Conservation (phyloP, 1,284 basidiomycete species). For the Malassezia brasiliensis region DNA sequence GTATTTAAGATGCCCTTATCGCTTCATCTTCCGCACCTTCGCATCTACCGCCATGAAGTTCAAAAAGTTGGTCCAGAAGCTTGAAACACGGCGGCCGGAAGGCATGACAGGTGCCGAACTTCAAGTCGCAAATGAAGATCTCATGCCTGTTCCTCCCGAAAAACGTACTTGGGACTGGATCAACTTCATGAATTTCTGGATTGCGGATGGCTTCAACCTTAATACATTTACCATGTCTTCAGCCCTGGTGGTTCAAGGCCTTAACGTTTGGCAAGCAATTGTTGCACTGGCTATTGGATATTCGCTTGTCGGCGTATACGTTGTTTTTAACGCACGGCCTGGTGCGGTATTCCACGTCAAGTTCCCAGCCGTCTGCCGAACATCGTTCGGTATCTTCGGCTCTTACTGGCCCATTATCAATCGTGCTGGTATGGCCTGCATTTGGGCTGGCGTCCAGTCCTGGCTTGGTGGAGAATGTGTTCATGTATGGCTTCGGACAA, state of each 20-base stretch:
- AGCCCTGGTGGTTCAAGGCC: constrained; percentile 14
- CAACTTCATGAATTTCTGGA: constrained; percentile 38
- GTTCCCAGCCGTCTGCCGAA: constrained; percentile 67
- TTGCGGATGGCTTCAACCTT: constrained; percentile 38
- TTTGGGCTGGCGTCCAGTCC: constrained; percentile 48
- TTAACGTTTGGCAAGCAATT: constrained; percentile 36
- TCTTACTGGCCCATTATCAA: constrained; percentile 68
- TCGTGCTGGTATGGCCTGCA: constrained; percentile 65
- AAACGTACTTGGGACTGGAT: constrained; percentile 27
- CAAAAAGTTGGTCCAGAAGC: background rate
- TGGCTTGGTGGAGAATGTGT: constrained; percentile 63
- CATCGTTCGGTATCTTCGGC: constrained; percentile 66
- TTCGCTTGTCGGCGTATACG: constrained; percentile 61
- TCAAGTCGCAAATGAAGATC: constrained; percentile 1
- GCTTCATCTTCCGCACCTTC: too few relatives aligned
- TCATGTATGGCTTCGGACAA: constrained; percentile 62
- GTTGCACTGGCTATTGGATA: constrained; percentile 56
- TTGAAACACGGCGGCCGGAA: background rate
- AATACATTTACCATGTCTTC: constrained; percentile 24
- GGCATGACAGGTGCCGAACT: background rate
- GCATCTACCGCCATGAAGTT: too few relatives aligned
- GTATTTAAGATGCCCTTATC: too few relatives aligned
- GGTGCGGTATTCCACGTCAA: constrained; percentile 56
- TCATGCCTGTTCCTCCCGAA: constrained; percentile 17
- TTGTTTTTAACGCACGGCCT: constrained; percentile 68